Evolutionary conservation across 768 basidiomycete species (phyloP).

Genomic region (Leucogyrophana mollusca): DNA sequence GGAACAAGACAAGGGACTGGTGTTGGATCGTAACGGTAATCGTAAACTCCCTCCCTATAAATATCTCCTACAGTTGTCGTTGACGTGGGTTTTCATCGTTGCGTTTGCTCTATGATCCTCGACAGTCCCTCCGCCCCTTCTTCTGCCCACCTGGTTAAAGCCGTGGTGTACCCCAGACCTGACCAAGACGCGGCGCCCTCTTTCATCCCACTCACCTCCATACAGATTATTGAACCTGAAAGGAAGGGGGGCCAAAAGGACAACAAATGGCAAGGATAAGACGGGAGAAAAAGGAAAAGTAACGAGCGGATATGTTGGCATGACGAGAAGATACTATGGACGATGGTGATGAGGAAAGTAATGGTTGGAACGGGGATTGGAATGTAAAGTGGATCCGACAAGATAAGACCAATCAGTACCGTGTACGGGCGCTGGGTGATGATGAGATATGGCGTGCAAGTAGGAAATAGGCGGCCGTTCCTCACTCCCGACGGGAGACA

Average conservation of each 20-base stretch:
- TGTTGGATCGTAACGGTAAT: too few relatives aligned
- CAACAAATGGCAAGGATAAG: slow-evolving; percentile 42
- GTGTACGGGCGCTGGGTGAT: slow-evolving; percentile 33
- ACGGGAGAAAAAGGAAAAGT: slow-evolving; percentile 12
- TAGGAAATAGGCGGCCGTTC: slow-evolving; percentile 30
- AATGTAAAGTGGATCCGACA: slow-evolving; percentile 26
- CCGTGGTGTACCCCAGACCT: background rate
- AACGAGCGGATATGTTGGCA: slow-evolving; percentile 18
- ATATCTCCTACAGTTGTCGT: background rate
- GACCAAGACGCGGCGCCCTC: slow-evolving; percentile 64
- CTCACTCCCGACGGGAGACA: slow-evolving; percentile 13
- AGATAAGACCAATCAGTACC: slow-evolving; percentile 24
- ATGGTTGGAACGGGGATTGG: slow-evolving; percentile 11
- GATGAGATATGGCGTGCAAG: slow-evolving; percentile 22
- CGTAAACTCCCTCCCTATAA: background rate
- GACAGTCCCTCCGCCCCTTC: background rate
- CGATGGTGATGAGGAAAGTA: slow-evolving; percentile 10
- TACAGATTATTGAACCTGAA: slow-evolving; percentile 25
- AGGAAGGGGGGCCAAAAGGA: slow-evolving; percentile 70
- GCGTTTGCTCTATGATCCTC: background rate
- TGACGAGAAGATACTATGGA: slow-evolving; percentile 18
- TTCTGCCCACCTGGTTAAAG: background rate
- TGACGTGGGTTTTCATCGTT: background rate
- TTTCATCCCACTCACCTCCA: slow-evolving; percentile 64
- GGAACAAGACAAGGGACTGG: too few relatives aligned